Evolutionary conservation across 2,329 filamentous ascomycete genomes (phyloP), one percentile per base, ranked within the genome.

Genomic region (Colletotrichum paranaense): DNA sequence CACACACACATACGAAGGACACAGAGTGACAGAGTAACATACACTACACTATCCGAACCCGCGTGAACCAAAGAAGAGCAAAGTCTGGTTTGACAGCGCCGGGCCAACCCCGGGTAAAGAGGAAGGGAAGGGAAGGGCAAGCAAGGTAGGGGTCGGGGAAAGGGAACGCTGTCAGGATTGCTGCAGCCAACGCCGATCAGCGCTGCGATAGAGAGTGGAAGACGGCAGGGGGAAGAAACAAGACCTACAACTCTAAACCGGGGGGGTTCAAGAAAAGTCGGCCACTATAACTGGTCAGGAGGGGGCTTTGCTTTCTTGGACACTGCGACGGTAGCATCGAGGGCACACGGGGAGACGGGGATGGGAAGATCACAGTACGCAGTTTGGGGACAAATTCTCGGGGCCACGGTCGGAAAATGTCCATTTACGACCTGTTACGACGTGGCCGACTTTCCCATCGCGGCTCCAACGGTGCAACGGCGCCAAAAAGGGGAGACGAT

Each of bases 141-240:
- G 35, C 35, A 38, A 46, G 42, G 42, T 46, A 46, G 42, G 38
- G 42, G 42, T 46, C 42, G 42, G 42, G 42, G 42, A 46, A 46
- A 46, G 42, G 42, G 42, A 46, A 8, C 2, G 42, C 42, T 46
- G 42, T 46, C 42, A 35, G 42, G 38, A 42, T 56, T 63, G 55
- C 60, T 70, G 68, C 62, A 46, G 35, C 35, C 62, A 32, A 32
- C 63, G 68, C 55, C 68, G 68, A 72, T 72, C 63, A 19, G 63
- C 57, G 42, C 42, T 59, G 42, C 35, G 42, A 70, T 58, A 60
- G n/a, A 56, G 62, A 32, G 53, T 46, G 56, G 30, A 22, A 16
- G 42, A n/a, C 42, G 35, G 30, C 62, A 62, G 64, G 68, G 68
- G 64, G 4, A 26, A 35, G 57, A 67, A 38, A 67, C 57, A 62